Conservation (phyloP, 352 stramenopile species). For the Peronospora belbahrii region DNA sequence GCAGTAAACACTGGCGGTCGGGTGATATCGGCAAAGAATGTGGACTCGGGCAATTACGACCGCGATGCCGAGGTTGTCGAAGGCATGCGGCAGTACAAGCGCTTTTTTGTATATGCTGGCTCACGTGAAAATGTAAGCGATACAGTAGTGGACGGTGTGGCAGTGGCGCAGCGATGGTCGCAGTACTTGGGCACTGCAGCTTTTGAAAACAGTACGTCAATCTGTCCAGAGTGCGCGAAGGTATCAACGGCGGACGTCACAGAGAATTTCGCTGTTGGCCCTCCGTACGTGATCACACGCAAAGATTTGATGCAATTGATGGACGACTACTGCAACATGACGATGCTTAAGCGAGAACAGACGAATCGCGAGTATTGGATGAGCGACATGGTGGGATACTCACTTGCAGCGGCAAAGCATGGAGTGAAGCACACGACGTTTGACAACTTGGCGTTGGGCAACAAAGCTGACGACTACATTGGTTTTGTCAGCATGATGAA, state of each 20-base stretch:
- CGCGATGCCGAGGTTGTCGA: slow-evolving; percentile 54
- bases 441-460: slow-evolving; percentile 60
- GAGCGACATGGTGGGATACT: slow-evolving; percentile 55
- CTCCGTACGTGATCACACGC: slow-evolving; percentile 51
- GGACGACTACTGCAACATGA: slow-evolving; percentile 66
- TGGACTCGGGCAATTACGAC: slow-evolving; percentile 57
- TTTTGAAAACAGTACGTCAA: slow-evolving; percentile 35
- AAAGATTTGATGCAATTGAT: slow-evolving; percentile 42
- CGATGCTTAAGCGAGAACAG: slow-evolving; percentile 33
- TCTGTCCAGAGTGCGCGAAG: slow-evolving; percentile 49
- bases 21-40: slow-evolving; percentile 40
- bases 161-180: slow-evolving; percentile 47
- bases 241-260: slow-evolving; percentile 31
- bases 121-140: slow-evolving; percentile 36
- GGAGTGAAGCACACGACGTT: slow-evolving; percentile 62
- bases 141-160: slow-evolving; percentile 34
- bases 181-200: slow-evolving; percentile 26
- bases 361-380: slow-evolving; percentile 30
- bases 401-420: slow-evolving; percentile 52
- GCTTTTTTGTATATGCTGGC: slow-evolving; percentile 73
- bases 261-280: slow-evolving; percentile 49
- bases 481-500: slow-evolving; percentile 50
- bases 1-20: slow-evolving; percentile 49
- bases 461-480: slow-evolving; percentile 52
- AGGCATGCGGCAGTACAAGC: slow-evolving; percentile 73